These are phyloP conservation scores for Macrocystidia cucumis DNA, from an alignment of 1,284 basidiomycete species.

Conservation along the genomic window DNA sequence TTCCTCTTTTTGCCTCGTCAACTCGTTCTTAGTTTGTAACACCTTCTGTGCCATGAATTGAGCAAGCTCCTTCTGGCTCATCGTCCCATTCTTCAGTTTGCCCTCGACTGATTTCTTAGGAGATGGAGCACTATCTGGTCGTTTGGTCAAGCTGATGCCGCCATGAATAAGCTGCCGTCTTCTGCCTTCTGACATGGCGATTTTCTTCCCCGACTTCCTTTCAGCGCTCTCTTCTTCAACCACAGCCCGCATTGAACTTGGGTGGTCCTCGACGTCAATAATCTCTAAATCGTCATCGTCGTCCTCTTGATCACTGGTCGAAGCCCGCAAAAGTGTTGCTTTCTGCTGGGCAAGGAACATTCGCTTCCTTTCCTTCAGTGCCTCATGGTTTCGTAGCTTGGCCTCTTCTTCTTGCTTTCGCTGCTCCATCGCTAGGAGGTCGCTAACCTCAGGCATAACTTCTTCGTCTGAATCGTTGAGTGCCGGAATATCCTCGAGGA, in stretches of 20 bases:
- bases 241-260: slow-evolving; percentile 25
- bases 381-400: slow-evolving; percentile 5
- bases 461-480: slow-evolving; percentile 20
- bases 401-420: slow-evolving; percentile 11
- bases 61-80: slow-evolving; percentile 28
- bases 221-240: slow-evolving; percentile 39
- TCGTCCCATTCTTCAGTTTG: slow-evolving; percentile 9
- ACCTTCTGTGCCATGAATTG: slow-evolving; percentile 23
- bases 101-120: slow-evolving; percentile 10
- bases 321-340: no score
- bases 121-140: slow-evolving; percentile 5
- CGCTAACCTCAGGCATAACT: slow-evolving; percentile 26
- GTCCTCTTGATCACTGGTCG: slow-evolving; percentile 13
- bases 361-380: slow-evolving; percentile 24
- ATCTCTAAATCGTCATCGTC: slow-evolving; percentile 53
- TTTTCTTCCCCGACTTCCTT: slow-evolving; percentile 27
- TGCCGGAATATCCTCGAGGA: slow-evolving; percentile 6
- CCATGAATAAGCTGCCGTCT: slow-evolving; percentile 31
- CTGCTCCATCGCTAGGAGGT: slow-evolving; percentile 18
- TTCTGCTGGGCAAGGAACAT: slow-evolving; percentile 15
- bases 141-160: slow-evolving; percentile 15
- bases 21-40: slow-evolving; percentile 17
- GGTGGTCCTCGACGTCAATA: slow-evolving; percentile 18
- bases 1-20: slow-evolving; percentile 42
- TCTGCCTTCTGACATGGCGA: slow-evolving; percentile 25